Conservation (phyloP, 2,329 filamentous ascomycete species). For the Colletotrichum tabaci region DNA sequence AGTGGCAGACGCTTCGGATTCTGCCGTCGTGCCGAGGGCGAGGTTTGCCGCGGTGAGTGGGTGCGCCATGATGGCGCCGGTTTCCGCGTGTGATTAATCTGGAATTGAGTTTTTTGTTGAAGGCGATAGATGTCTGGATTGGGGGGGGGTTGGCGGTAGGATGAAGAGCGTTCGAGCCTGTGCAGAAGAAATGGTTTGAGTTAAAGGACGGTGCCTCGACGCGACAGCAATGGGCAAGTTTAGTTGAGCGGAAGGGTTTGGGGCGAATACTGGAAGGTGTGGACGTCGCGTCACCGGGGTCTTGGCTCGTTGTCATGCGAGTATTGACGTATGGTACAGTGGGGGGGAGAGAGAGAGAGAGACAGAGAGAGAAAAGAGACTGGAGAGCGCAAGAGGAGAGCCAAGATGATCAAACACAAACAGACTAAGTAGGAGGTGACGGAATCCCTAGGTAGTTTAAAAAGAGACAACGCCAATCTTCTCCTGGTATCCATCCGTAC, state of each 20-base stretch:
- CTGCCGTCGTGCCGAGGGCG: slow-evolving; percentile 28
- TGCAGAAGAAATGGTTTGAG: not conserved
- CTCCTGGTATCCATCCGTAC: not conserved
- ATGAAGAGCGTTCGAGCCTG: not conserved
- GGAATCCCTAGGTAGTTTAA: slow-evolving; percentile 7
- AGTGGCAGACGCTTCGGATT: slow-evolving; percentile 33
- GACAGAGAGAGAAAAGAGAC: not conserved
- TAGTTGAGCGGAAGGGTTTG: not conserved
- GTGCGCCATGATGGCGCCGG: slow-evolving; percentile 36
- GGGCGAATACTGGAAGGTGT: not conserved
- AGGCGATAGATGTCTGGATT: not conserved
- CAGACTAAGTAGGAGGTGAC: not conserved
- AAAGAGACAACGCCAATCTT: slow-evolving; percentile 24
- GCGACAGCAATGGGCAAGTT: slow-evolving; percentile 3
- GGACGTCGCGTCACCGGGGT: slow-evolving; percentile 34
- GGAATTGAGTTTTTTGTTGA: not conserved
- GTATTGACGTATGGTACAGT: slow-evolving; percentile 27
- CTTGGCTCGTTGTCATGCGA: slow-evolving; percentile 33
- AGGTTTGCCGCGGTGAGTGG: slow-evolving; percentile 24
- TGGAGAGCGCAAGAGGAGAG: not conserved
- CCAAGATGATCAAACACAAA: not conserved
- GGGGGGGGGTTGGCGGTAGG: not conserved
- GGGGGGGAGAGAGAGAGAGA: not conserved
- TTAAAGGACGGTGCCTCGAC: slow-evolving; percentile 1
- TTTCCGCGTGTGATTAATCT: not conserved